Evolutionary conservation across 2,329 filamentous ascomycete genomes (phyloP), one percentile per base, ranked within the genome.

Genomic region (Fusarium irregulare): DNA sequence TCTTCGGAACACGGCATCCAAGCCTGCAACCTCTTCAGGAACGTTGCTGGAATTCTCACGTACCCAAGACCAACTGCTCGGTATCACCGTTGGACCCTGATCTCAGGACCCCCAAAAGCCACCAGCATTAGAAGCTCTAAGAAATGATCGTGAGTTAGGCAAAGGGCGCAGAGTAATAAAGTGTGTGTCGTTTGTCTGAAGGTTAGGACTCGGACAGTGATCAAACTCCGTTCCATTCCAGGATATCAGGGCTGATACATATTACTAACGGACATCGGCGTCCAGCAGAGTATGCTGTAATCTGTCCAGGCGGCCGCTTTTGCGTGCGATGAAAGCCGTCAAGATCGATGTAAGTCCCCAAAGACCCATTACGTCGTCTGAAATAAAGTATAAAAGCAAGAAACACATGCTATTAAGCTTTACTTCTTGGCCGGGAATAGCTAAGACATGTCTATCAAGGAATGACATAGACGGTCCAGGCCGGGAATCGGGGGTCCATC

Each of bases 391-490:
- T 51, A 51, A 51, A 51, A 11, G 4, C 48, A 41, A 20, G 13
- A 30, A 37, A 13, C 18, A 41, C 20, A 40, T 14, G 42, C 4
- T 25, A 28, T 41, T 56, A 66, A 61, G 13, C 23, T 66, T 58
- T 66, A 13, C 2, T 7, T 16, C 2, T 37, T 25, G 25, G 1
- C 42, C 21, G 30, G 32, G 53, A 21, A 11, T 27, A 12, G 63
- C 23, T 60, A 49, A 30, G 9, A 20, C 32, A 13, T 7, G 27
- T 12, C 18, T 8, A 9, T 30, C 16, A 23, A 61, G 63, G 63
- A 66, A 66, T 66, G 62, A 56, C n/a, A 45, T 30, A 28, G 14
- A 45, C 13, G 62, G 37, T 46, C 63, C 48, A 66, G 62, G 62
- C 63, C 40, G 20, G 28, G n/a, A 42, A 37, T 20, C 41, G 18